Evolutionary conservation across 352 stramenopile species (phyloP).

Genomic region (Phytophthora rubi): DNA sequence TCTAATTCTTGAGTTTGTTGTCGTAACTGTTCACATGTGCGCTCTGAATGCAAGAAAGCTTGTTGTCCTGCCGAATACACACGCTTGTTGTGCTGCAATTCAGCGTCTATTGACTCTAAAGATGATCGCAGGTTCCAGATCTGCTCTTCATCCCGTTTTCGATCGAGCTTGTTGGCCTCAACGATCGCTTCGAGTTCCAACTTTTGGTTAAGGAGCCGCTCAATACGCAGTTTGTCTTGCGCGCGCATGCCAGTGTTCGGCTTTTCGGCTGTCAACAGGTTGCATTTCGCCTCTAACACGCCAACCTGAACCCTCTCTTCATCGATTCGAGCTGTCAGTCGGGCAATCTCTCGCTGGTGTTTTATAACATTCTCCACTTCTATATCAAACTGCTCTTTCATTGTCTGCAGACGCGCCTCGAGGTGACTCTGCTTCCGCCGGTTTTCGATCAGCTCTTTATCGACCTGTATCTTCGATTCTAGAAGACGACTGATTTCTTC

Average conservation of each 20-base stretch:
- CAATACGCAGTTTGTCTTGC: slow-evolving; percentile 83
- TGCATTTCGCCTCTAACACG: slow-evolving; percentile 73
- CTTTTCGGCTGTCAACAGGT: slow-evolving; percentile 71
- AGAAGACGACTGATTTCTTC: slow-evolving; percentile 42
- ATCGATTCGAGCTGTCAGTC: slow-evolving; percentile 48
- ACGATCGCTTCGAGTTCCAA: slow-evolving; percentile 72
- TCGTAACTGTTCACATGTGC: slow-evolving; percentile 72
- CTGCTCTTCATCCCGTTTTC: slow-evolving; percentile 71
- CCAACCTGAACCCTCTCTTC: slow-evolving; percentile 67
- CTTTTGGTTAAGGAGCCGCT: slow-evolving; percentile 81
- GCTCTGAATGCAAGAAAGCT: slow-evolving; percentile 76
- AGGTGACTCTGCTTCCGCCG: slow-evolving; percentile 56
- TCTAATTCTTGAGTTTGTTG: slow-evolving; percentile 71
- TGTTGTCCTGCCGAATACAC: slow-evolving; percentile 82
- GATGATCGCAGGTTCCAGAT: slow-evolving; percentile 71
- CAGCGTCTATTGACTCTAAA: slow-evolving; percentile 71
- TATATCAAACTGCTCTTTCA: slow-evolving; percentile 72
- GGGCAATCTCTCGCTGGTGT: slow-evolving; percentile 49
- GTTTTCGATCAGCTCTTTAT: slow-evolving; percentile 59
- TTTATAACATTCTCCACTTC: slow-evolving; percentile 54
- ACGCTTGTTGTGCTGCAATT: slow-evolving; percentile 83
- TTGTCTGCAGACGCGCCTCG: slow-evolving; percentile 53
- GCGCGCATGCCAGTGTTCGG: slow-evolving; percentile 78
- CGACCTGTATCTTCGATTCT: slow-evolving; percentile 45
- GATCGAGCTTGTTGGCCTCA: slow-evolving; percentile 61